Evolutionary conservation across 2,329 filamentous ascomycete genomes (phyloP).

Genomic region (Aspergillus pseudoglaucus): DNA sequence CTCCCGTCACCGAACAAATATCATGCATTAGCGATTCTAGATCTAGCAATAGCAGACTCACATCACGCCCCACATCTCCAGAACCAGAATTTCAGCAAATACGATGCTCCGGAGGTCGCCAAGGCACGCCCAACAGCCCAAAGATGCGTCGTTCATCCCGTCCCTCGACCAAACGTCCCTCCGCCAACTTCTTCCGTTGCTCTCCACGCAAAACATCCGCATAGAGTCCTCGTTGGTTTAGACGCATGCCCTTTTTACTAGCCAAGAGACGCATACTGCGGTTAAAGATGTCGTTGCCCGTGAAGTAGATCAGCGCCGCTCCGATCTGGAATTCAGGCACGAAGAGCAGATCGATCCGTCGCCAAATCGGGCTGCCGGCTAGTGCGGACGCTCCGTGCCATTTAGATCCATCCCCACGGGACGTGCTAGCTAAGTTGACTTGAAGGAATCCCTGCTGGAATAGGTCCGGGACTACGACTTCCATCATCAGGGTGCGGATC

Average conservation of each 20-base stretch:
- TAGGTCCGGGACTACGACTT: conserved; percentile 57
- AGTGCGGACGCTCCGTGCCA: conserved; percentile 83
- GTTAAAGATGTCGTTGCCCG: conserved; percentile 92
- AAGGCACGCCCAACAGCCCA: conserved; percentile 72
- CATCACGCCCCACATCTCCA: not conserved
- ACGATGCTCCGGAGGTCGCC: conserved; percentile 69
- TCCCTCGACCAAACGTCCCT: conserved; percentile 67
- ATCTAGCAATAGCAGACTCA: not conserved
- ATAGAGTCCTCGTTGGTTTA: conserved; percentile 80
- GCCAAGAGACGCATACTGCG: conserved; percentile 75
- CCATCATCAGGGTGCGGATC: conserved; percentile 57
- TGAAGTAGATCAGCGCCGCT: conserved; percentile 88
- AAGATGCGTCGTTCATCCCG: conserved; percentile 74
- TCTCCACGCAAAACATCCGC: conserved; percentile 59
- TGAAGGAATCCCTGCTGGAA: conserved; percentile 61
- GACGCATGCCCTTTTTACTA: conserved; percentile 69
- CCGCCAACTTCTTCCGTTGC: conserved; percentile 54
- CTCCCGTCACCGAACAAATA: no score
- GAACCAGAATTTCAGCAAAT: conserved; percentile 53
- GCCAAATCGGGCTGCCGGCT: conserved; percentile 57
- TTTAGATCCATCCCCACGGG: conserved; percentile 60
- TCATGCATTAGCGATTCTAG: no score
- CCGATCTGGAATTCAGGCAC: conserved; percentile 75
- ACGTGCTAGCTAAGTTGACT: conserved; percentile 56
- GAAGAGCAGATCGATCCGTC: conserved; percentile 76